Conservation (phyloP, 2,329 filamentous ascomycete genomes). For the Emericellopsis cladophorae region DNA sequence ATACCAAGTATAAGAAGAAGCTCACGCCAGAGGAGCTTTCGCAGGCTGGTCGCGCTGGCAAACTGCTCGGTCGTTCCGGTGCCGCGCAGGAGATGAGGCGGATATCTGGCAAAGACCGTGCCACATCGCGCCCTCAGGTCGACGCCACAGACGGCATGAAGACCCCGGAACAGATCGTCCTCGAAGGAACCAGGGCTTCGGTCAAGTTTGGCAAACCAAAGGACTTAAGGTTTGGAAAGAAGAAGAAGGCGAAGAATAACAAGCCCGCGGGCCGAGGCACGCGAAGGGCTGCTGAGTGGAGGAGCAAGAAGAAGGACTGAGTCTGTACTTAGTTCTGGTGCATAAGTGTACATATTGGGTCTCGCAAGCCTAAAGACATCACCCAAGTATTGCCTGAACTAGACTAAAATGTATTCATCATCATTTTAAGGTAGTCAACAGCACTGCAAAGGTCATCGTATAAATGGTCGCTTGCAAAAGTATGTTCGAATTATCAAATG, state of each 20-base stretch:
- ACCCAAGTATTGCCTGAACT: too few relatives aligned
- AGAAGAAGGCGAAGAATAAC: conserved; percentile 30
- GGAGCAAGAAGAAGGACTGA: conserved; percentile 19
- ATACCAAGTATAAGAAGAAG: conserved; percentile 55
- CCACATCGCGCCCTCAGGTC: neutral
- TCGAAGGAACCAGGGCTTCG: conserved; percentile 68
- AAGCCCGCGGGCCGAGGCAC: conserved; percentile 24
- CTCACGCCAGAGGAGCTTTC: conserved; percentile 57
- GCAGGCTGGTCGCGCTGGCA: conserved; percentile 58
- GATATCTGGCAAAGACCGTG: conserved; percentile 6
- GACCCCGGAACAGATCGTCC: conserved; percentile 60
- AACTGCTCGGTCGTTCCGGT: conserved; percentile 55
- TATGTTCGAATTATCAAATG: conserved; percentile 3
- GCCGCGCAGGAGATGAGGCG: conserved; percentile 5
- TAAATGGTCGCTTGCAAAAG: neutral
- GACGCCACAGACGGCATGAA: conserved; percentile 22
- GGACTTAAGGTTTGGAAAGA: conserved; percentile 47
- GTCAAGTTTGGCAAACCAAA: conserved; percentile 51
- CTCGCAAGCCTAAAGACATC: too few relatives aligned
- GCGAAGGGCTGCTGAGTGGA: conserved; percentile 29
- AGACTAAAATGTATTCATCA: neutral
- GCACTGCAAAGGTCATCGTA: neutral
- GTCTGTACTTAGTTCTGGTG: too few relatives aligned
- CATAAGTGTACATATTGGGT: neutral
- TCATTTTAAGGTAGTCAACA: neutral